Conservation (phyloP, 495 filamentous ascomycete species). For the Penicillium paxilli region DNA sequence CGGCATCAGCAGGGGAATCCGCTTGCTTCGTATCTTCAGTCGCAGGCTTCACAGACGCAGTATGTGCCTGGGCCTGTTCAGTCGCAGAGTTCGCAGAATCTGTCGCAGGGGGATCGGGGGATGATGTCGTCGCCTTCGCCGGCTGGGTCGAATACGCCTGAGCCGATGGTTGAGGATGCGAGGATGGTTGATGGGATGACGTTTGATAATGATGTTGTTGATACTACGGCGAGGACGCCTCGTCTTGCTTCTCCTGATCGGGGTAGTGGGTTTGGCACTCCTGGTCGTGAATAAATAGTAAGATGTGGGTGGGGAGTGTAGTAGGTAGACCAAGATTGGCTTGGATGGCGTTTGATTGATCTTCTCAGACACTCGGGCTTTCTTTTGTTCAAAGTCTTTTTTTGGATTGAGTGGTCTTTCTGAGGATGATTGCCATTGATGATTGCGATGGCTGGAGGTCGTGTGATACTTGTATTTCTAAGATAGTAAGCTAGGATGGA, state of each 20-base stretch:
- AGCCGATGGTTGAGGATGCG: constrained; percentile 42
- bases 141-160: constrained; percentile 40
- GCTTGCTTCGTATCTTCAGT: constrained; percentile 26
- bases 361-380: neutral
- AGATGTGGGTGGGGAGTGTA: neutral
- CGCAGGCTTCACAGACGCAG: constrained; percentile 6
- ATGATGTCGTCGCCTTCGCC: constrained; percentile 29
- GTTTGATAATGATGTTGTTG: constrained; percentile 52
- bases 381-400: neutral
- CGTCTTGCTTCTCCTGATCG: constrained; percentile 30
- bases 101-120: neutral
- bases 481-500: no score
- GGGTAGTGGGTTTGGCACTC: constrained; percentile 14
- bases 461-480: no score
- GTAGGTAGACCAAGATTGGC: constrained; percentile 5
- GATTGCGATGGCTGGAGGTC: no score
- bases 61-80: no score
- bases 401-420: neutral
- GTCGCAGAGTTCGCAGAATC: constrained; percentile 16
- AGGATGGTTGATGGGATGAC: constrained; percentile 58
- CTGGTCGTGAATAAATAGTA: constrained; percentile 15
- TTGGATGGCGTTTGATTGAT: constrained; percentile 4
- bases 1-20: constrained; percentile 31
- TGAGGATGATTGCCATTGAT: no score
- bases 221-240: constrained; percentile 51